Base-by-base conservation (phyloP, 495 filamentous ascomycete genomes). In the Aspergillus heteromorphus region DNA sequence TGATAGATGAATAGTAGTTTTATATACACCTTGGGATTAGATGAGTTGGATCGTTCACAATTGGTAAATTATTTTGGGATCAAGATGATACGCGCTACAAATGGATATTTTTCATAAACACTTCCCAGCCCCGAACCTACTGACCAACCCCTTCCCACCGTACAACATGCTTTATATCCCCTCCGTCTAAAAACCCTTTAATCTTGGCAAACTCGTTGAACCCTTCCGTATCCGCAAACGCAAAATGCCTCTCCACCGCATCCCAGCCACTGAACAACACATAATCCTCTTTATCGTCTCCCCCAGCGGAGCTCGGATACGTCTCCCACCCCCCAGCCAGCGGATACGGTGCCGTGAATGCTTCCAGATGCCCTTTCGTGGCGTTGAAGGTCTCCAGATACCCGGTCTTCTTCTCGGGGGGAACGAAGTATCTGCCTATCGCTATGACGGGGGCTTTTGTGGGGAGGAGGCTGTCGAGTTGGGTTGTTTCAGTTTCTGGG, bases 181-280 rank as follows among this genome's bases (percentile, higher is more conserved):
- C 54, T 5, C 65, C 66, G 17, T 70, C 63, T 17, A 75, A 17
- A 36, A 64, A 54, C 1, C 59, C 34, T 27, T 60, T 57, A 4
- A 72, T 62, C 49, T 65, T 60, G 1, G 36, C 54, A 42, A 76
- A 81, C 51, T 71, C 69, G 34, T 59, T 55, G 20, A 73, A 73
- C 6, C 38, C 69, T 16, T 66, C 59, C 4, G 69, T 62, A 48
- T 70, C 62, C 17, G 60, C 67, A 54, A 79, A 80, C 4, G 56
- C 71, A 25, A 40, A 45, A 50, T 81, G 76, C 49, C 71, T 67
- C 54, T 81, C 74, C 4, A 75, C 68, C 16, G 60, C 63, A 21
- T 71, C 63, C 78, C 78, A 82, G 4, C 80, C 76, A 40, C 57
- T 71, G n/a, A 81, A 71, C 0, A 84, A 40, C 0, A 81, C 71